Evolutionary conservation across 495 filamentous ascomycete species (phyloP).

Genomic region (Chaetomium cochliodes): DNA sequence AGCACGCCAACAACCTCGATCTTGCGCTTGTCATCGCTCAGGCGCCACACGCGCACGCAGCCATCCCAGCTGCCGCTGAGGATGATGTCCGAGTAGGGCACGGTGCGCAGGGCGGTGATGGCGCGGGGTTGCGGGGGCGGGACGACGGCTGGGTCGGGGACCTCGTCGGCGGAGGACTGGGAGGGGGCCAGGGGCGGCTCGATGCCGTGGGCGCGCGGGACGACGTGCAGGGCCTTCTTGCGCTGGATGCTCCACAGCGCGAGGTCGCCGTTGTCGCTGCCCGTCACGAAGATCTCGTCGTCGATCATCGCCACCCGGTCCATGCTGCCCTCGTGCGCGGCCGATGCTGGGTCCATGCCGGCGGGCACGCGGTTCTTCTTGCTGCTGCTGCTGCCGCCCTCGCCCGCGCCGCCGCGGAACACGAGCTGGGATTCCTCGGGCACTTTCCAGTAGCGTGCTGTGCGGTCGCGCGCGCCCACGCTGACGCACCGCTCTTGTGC

Average conservation of each 20-base stretch:
- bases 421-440: constrained; percentile 92
- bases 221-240: constrained; percentile 87
- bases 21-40: constrained; percentile 78
- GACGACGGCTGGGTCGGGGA: constrained; percentile 54
- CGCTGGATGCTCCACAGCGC: constrained; percentile 88
- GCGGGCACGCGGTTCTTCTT: constrained; percentile 45
- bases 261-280: constrained; percentile 81
- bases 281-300: constrained; percentile 87
- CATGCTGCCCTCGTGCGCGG: constrained; percentile 74
- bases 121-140: constrained; percentile 71
- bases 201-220: constrained; percentile 79
- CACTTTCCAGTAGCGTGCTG: constrained; percentile 95
- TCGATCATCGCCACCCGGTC: constrained; percentile 88
- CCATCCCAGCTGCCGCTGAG: constrained; percentile 95
- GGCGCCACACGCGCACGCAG: constrained; percentile 74
- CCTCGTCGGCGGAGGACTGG: constrained; percentile 66
- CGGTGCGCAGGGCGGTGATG: constrained; percentile 82
- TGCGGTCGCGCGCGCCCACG: constrained; percentile 84
- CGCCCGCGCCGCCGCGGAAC: constrained; percentile 76
- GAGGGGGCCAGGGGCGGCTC: constrained; percentile 63
- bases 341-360: constrained; percentile 39
- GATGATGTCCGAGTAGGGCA: constrained; percentile 85
- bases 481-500: constrained; percentile 83
- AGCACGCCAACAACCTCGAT: constrained; percentile 70
- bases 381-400: constrained; percentile 40